phyloP scores from a whole-genome alignment of 495 filamentous ascomycete species.

The Astrothelium subdiscretum region DNA sequence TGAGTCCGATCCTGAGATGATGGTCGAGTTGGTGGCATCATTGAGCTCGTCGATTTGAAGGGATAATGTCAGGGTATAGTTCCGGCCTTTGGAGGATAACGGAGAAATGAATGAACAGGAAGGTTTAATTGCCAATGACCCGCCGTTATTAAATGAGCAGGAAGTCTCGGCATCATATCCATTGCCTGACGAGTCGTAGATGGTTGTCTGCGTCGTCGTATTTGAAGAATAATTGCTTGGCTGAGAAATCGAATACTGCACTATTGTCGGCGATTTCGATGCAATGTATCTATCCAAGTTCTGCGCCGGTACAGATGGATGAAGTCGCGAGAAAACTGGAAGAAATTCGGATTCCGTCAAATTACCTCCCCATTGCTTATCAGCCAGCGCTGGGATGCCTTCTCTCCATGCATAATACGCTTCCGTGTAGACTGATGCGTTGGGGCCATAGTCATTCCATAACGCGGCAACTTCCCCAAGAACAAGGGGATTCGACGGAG shows the following conservation, averaged over 20 bases:
- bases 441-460: conserved; percentile 43
- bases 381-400: conserved; percentile 37
- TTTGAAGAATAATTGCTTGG: conserved; percentile 6
- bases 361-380: conserved; percentile 45
- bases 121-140: conserved; percentile 19
- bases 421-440: conserved; percentile 35
- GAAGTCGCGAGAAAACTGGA: conserved; percentile 28
- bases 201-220: conserved; percentile 6
- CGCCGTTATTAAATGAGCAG: conserved; percentile 17
- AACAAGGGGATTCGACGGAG: conserved; percentile 27
- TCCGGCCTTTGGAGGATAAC: conserved; percentile 36
- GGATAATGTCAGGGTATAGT: conserved; percentile 38
- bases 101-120: conserved; percentile 33
- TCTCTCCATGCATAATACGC: conserved; percentile 40
- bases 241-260: conserved; percentile 25
- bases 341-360: conserved; percentile 31
- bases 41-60: neutral
- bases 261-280: conserved; percentile 30
- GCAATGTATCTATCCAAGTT: conserved; percentile 36
- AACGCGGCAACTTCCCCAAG: conserved; percentile 35
- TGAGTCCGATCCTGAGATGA: conserved; percentile 10
- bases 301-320: conserved; percentile 32
- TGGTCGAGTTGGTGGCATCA: conserved; percentile 3
- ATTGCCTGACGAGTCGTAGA: conserved; percentile 35
- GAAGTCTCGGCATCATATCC: conserved; percentile 31